Evolutionary conservation across 805 yeast species (phyloP).

Genomic region (Metschnikowia hibisci): DNA sequence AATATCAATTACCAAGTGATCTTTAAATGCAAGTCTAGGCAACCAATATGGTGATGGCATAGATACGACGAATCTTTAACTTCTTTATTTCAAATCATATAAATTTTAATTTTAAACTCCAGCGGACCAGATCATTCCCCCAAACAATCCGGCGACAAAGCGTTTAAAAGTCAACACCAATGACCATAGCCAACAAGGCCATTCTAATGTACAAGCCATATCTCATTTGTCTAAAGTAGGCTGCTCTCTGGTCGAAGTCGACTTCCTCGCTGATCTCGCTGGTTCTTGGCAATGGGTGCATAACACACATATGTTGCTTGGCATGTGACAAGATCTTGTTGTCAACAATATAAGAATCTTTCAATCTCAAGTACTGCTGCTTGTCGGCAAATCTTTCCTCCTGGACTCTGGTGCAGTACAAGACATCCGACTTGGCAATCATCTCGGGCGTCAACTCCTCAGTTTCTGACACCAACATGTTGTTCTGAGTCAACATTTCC

Average conservation of each 20-base stretch:
- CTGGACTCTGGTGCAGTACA: slow-evolving; percentile 97
- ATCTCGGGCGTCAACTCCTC: slow-evolving; percentile 78
- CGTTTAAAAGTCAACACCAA: slow-evolving; percentile 78
- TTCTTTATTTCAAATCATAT: no score
- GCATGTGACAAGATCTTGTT: slow-evolving; percentile 88
- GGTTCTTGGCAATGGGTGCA: slow-evolving; percentile 99
- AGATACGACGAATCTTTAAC: no score
- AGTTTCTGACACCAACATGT: slow-evolving; percentile 71
- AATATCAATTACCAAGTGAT: no score
- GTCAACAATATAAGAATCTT: slow-evolving; percentile 89
- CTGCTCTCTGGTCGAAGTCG: slow-evolving; percentile 98
- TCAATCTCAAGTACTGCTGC: slow-evolving; percentile 78
- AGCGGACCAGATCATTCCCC: slow-evolving; percentile 15
- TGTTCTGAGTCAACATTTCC: slow-evolving; percentile 58
- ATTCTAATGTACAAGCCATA: slow-evolving; percentile 97
- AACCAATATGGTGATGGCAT: no score
- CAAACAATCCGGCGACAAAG: slow-evolving; percentile 11
- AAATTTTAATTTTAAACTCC: no score
- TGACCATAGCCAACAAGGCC: slow-evolving; percentile 97
- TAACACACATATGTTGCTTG: slow-evolving; percentile 96
- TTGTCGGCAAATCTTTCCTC: slow-evolving; percentile 85
- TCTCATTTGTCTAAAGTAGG: slow-evolving; percentile 99
- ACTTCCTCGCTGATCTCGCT: slow-evolving; percentile 97
- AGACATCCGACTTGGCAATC: slow-evolving; percentile 85
- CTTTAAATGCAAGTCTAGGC: no score